Evolutionary conservation across 2,329 filamentous ascomycete species (phyloP), one percentile per base, ranked within the genome.

Genomic region (Hypoxylon sp.): DNA sequence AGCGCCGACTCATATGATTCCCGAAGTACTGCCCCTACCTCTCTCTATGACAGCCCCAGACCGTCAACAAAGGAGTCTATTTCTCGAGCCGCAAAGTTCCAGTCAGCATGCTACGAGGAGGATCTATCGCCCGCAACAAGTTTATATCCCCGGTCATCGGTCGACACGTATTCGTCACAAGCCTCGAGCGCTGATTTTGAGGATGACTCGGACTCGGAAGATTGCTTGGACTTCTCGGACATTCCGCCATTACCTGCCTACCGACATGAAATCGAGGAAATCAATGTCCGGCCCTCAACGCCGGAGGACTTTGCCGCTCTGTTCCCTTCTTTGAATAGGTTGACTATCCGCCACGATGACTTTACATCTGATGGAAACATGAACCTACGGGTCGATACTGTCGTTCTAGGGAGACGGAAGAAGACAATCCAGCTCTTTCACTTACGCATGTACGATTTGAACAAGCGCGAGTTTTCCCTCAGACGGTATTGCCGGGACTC

Each of bases 401-500:
- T 92, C 70, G 87, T 93, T 50, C 85, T 86, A 26, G 87, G 87
- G 44, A 87, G 87, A 70, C 87, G 90, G 70, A 89, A 89, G 73
- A 88, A 92, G 74, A 93, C 90, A 4, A 81, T 89, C 10, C 88
- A 91, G 78, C 90, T 99, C 52, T 98, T 98, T 81, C 95, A 99
- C 80, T 85, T 98, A 67, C 92, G 94, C 75, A 97, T 99, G 94
- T 91, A 97, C 78, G 94, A 98, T 79, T 83, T 98, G 61, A 90
- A 90, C 76, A 90, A 90, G 73, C 89, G 96, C 54, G 92, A 97
- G 68, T 98, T 97, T 80, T 97, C 94, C 0, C 85, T 98, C 29
- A 90, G 95, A 31, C 90, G 95, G 52, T 98, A 99, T 80, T 96
- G 93, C 80, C 90, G 96, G 63, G 92, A 97, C 70, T 98, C 94